Base-by-base conservation (phyloP, 2,329 filamentous ascomycete species). In the Diaporthe destruens region DNA sequence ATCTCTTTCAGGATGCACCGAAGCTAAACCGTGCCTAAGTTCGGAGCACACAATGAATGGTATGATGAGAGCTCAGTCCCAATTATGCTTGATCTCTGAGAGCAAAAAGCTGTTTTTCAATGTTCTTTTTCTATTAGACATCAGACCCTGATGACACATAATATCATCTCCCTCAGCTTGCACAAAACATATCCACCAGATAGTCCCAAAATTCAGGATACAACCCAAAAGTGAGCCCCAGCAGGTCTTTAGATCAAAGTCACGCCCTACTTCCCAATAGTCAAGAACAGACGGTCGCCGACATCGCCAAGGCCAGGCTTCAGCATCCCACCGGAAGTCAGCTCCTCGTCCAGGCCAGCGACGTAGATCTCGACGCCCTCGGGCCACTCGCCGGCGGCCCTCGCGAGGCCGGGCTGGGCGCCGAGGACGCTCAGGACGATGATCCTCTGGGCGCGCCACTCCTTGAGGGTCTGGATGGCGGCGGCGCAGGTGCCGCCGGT, bases 401-500 rank as follows among this genome's bases (percentile, higher is more conserved):
- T 88, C 71, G 82, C 80, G 69, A 98, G 83, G n/a, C 96, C 96
- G 0, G 88, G 87, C 57, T 87, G 83, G 16, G 94, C 94, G 1
- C 90, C 94, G 36, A 98, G 81, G 34, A 98, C 89, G 56, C 90
- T 89, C 36, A 97, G 84, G 53, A 98, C 89, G 54, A 98, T 84
- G 71, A 98, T 91, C 73, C 89, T 88, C 83, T 92, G 88, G n/a
- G 95, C 94, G 36, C 96, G 96, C 95, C 96, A 98, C 80, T 98
- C 95, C 69, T 88, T 89, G 73, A 98, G 85, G 0, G 94, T 95
- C 79, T 96, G 93, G 79, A 98, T 97, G 6, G 96, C 96, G 0
- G 96, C 96, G 39, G 91, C 92, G 72, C 94, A 94, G 3, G 96
- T 98, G 1, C 94, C 94, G 49, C 96, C 96, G 0, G 96, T 98